These are phyloP conservation scores for Suillus cothurnatus DNA, from an alignment of 768 basidiomycete genomes.

Conservation along the genomic window DNA sequence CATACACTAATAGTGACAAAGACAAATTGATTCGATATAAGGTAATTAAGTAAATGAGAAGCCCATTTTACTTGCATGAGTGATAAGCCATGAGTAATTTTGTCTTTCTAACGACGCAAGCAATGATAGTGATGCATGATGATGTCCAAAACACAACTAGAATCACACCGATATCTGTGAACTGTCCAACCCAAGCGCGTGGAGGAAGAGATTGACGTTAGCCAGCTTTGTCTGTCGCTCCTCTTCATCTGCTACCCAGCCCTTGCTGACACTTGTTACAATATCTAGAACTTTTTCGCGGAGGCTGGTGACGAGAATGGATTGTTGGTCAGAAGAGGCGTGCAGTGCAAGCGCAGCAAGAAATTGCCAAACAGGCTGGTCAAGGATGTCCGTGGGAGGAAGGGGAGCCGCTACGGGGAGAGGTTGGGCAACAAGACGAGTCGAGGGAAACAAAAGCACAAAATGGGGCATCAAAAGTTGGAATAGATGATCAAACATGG, in stretches of 20 bases:
- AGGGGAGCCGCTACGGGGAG: slow-evolving; percentile 32
- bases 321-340: slow-evolving; percentile 85
- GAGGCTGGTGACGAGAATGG: slow-evolving; percentile 78
- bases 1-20: background rate
- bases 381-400: slow-evolving; percentile 61
- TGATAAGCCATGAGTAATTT: slow-evolving; percentile 7
- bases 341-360: slow-evolving; percentile 87
- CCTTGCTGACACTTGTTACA: slow-evolving; percentile 76
- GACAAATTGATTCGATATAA: background rate
- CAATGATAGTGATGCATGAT: slow-evolving; percentile 4
- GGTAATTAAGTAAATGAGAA: slow-evolving; percentile 1
- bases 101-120: background rate
- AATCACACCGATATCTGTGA: slow-evolving; percentile 65
- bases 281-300: slow-evolving; percentile 95
- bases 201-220: slow-evolving; percentile 91
- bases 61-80: background rate
- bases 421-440: slow-evolving; percentile 58
- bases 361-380: slow-evolving; percentile 96
- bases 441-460: slow-evolving; percentile 86
- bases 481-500: slow-evolving; percentile 87
- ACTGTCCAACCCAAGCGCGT: slow-evolving; percentile 72
- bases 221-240: slow-evolving; percentile 77
- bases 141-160: background rate
- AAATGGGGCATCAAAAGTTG: slow-evolving; percentile 77
- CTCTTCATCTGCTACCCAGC: slow-evolving; percentile 71